Evolutionary conservation across 2,329 filamentous ascomycete species (phyloP), one percentile per base, ranked within the genome.

Genomic region (Cladosporium halotolerans): DNA sequence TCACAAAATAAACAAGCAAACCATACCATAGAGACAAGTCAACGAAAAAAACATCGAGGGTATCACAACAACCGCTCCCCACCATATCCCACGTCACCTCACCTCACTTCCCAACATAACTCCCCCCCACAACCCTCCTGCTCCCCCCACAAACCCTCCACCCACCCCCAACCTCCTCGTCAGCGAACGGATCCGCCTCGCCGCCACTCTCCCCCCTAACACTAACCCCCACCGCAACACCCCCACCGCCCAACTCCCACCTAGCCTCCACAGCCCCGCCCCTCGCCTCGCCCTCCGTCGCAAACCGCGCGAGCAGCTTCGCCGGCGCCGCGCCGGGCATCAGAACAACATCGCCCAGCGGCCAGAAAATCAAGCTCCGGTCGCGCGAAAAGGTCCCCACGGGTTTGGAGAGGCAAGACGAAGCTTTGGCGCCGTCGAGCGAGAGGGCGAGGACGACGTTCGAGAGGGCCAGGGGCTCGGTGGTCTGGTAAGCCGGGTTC

Each of bases 251-350:
- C 18, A 86, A 73, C 67, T 96, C 90, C 83, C 91, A 96, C 53
- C 85, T 78, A 0, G 88, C 88, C 68, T 99, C 92, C 8, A 95
- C 79, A 51, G 82, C 83, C 0, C 90, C 89, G 4, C 87, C 81
- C 58, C 82, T 83, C 0, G 88, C 82, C 48, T 82, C 77, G 19
- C 81, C 82, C 33, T 91, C 85, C 0, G 88, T 88, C 19, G 85
- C 74, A 61, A 99, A 87, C 3, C 90, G 82, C 55, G 89, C 93
- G 6, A 96, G 84, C 54, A 96, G 82, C 71, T 89, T 92, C 63
- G 86, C 79, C 59, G 82, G 79, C 34, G 74, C 69, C 32, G 73
- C 70, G 46, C 83, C 83, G 8, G 80, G 73, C 42, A 77, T 76
- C 1, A 84, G 70, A 0, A 82, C 86, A 13, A 97, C 75, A 57